These are phyloP conservation scores for Laetiporus sulphureus DNA, from an alignment of 1,284 basidiomycete genomes.

Conservation along the genomic window DNA sequence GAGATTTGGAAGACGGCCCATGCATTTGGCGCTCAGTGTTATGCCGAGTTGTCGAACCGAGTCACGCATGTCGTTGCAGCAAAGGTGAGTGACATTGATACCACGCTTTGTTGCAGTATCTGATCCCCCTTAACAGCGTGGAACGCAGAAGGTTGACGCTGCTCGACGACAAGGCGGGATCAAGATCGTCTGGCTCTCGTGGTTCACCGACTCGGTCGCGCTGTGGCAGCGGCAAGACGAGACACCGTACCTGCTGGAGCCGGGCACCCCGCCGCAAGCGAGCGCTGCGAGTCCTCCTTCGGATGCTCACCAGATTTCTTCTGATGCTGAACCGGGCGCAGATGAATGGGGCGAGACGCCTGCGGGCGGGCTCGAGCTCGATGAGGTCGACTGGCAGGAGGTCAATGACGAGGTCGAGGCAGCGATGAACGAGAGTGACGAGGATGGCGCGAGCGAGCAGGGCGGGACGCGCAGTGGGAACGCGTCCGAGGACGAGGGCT, in stretches of 20 bases:
- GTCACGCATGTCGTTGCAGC: conserved; percentile 92
- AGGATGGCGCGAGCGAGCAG: conserved; percentile 34
- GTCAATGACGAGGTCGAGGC: conserved; percentile 86
- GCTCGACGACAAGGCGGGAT: conserved; percentile 66
- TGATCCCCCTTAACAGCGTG: conserved; percentile 42
- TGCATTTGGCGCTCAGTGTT: conserved; percentile 84
- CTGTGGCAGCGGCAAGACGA: conserved; percentile 78
- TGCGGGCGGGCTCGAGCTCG: conserved; percentile 36
- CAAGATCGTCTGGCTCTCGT: conserved; percentile 81
- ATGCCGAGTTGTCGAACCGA: conserved; percentile 56
- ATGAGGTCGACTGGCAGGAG: conserved; percentile 67
- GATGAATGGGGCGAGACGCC: conserved; percentile 53
- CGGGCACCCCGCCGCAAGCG: conserved; percentile 17
- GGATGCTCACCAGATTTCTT: conserved; percentile 51
- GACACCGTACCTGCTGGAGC: conserved; percentile 60
- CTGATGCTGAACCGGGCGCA: conserved; percentile 56
- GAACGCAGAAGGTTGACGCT: conserved; percentile 86
- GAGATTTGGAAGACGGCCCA: conserved; percentile 86
- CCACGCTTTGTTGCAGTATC: too few species aligned
- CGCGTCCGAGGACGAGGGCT: conserved; percentile 40
- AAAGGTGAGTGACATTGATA: conserved; percentile 41
- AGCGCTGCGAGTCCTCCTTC: conserved; percentile 38
- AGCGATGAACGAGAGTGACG: conserved; percentile 76
- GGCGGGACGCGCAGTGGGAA: conserved; percentile 34
- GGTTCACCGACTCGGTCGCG: conserved; percentile 85